Evolutionary conservation across 257 asterid genomes (phyloP), one percentile per base, ranked within the genome.

Genomic region (Fraxinus americana): DNA sequence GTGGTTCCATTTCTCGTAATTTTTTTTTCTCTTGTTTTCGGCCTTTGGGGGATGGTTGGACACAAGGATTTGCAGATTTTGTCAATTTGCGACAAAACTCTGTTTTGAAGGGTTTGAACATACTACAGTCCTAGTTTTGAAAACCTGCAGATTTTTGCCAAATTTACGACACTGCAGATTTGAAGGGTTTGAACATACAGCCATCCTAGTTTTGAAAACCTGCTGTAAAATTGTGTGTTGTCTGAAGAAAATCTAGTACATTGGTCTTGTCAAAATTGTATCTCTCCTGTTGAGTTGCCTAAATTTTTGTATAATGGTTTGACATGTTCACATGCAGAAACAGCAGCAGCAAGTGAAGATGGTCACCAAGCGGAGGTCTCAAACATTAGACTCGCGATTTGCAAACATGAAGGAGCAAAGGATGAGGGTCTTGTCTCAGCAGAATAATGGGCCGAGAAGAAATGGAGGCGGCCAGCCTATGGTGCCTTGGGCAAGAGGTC

Each of bases 351-450:
- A 78, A 75, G 80, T 71, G 14, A 84, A 82, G 73, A 77, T 36
- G 50, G 80, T 59, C 38, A 61, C 82, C 43, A 89, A 87, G 86
- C 96, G 83, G 86, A 87, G 84, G 83, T 81, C 98, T 72, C 95
- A 89, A 75, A 94, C 99, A 0, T 72, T 94, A 32, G 99, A 94
- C 85, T 91, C 99, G 12, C 90, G 83, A 45, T 94, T 94, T 79
- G 97, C 97, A 41, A 88, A 88, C 90, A 94, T 94, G 98, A 91
- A 91, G 86, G 96, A 89, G 80, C 92, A 91, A 66, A 89, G 97
- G 78, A 87, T 86, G 94, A 89, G 82, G 79, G 77, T 71, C n/a
- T 72, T 77, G 21, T 84, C 94, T 21, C 90, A 80, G 59, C 90
- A 84, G 80, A 84, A 75, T 5, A 85, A 83, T 9, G 82, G 72